Evolutionary conservation across 179 eudicot genomes (phyloP).

Genomic region (Beta lomatogona): DNA sequence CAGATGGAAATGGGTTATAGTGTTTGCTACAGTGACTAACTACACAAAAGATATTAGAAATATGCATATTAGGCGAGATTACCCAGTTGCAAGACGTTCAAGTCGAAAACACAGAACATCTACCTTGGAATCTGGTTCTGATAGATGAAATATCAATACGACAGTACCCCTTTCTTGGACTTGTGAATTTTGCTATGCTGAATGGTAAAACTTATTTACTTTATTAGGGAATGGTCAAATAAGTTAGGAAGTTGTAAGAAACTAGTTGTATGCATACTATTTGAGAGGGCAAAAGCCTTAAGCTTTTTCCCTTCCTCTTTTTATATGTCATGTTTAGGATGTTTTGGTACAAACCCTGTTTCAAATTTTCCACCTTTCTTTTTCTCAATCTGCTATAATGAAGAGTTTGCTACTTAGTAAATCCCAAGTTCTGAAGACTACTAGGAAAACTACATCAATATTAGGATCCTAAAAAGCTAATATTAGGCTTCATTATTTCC

Average conservation of each 20-base stretch:
- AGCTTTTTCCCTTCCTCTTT: no score
- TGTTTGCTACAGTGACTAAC: no score
- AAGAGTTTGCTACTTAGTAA: not conserved
- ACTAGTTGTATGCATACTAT: no score
- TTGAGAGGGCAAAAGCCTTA: no score
- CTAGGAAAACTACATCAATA: not conserved
- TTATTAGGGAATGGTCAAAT: not conserved
- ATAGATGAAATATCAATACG: no score
- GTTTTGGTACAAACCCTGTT: no score
- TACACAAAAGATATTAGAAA: no score
- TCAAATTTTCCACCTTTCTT: not conserved
- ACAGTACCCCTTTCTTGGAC: not conserved
- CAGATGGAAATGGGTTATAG: no score
- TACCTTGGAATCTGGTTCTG: not conserved
- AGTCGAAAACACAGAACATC: not conserved
- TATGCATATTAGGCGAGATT: no score
- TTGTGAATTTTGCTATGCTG: not conserved
- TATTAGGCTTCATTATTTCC: no score
- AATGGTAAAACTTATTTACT: not conserved
- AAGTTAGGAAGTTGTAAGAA: not conserved
- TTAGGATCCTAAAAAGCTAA: not conserved
- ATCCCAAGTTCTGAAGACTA: not conserved
- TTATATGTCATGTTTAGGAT: no score
- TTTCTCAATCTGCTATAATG: not conserved
- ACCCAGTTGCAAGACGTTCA: not conserved